Evolutionary conservation across 306 rosid species (phyloP), one percentile per base, ranked within the genome.

Genomic region (Dryas alaskensis): DNA sequence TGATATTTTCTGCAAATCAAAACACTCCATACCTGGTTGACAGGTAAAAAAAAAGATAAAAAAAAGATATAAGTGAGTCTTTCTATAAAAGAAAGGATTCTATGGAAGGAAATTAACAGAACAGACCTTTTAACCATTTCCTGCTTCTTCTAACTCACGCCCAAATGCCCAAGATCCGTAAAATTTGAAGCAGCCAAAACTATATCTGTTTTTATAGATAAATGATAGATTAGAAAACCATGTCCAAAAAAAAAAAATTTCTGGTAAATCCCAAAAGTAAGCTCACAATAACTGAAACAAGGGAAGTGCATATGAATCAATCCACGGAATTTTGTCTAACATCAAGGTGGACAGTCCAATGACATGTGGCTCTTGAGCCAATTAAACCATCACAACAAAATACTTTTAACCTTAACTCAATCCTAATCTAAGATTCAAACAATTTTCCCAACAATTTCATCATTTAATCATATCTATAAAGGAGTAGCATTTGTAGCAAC

Each of bases 121-220:
- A 71, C n/a, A 1, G 70, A 86, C 96, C 90, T 90, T 81, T 83
- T 85, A 88, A 88, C 87, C 96, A 90, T 90, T 90, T 88, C 91
- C 86, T 76, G 81, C 74, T 81, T 69, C 85, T 60, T 67, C 73
- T 57, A 55, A 71, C 16, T 70, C 76, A 72, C 70, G 65, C 83
- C 82, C 68, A 69, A 81, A 67, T 73, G 37, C 39, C 31, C 76
- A 78, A 68, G 66, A 78, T 67, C 79, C 31, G 49, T 17, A n/a
- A 61, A 82, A 78, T 6, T 64, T 44, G 43, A 65, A 25, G 60
- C 61, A 64, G 70, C 40, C 53, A 48, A 73, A 39, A 49, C 60
- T 59, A 60, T 60, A 51, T 54, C 78, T 81, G 72, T 12, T 50
- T 54, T 31, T 55, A 77, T 59, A 77, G 69, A 70, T 62, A 53